Conservation (phyloP, 2,329 filamentous ascomycete species). For the Aspergillus intermedius region DNA sequence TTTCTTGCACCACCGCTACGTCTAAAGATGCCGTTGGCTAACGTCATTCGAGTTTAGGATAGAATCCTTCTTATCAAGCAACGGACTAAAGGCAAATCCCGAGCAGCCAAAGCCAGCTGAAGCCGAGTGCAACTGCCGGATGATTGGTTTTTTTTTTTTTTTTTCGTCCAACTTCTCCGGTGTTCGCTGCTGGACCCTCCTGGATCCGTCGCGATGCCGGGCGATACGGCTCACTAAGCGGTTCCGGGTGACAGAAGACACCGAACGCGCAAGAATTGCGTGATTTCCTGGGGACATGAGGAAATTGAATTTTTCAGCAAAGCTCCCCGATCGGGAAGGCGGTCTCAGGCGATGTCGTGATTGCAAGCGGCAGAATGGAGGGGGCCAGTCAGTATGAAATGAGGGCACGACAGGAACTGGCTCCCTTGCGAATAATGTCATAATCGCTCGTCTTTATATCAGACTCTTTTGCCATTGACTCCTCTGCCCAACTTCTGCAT, state of each 20-base stretch:
- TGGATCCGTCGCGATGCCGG: constrained; percentile 1
- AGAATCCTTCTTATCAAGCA: background rate
- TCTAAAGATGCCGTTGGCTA: background rate
- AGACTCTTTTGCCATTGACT: constrained; percentile 13
- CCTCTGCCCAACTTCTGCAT: constrained; percentile 11
- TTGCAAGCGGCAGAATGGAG: constrained; percentile 20
- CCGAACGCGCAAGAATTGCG: constrained; percentile 32
- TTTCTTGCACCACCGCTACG: background rate
- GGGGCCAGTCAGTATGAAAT: constrained; percentile 13
- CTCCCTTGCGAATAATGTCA: constrained; percentile 25
- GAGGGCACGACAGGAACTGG: constrained; percentile 15
- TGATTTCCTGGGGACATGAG: constrained; percentile 30
- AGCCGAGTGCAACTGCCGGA: background rate
- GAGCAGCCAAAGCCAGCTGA: background rate
- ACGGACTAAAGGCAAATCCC: background rate
- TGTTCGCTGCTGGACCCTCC: background rate
- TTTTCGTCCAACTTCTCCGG: background rate
- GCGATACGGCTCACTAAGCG: constrained; percentile 6
- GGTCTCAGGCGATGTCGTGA: constrained; percentile 25
- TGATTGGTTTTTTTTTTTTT: too few species aligned
- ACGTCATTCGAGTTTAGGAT: background rate
- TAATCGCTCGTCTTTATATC: constrained; percentile 27
- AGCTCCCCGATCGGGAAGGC: constrained; percentile 18
- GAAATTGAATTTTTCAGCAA: constrained; percentile 25
- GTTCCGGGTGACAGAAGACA: constrained; percentile 13